A percentile compares a stretch with the other conserved stretches of the same genome.
These are phyloP conservation scores for Trypanosoma cruzi DNA, from an alignment of 208 protist species.

Conservation along the genomic window DNA sequence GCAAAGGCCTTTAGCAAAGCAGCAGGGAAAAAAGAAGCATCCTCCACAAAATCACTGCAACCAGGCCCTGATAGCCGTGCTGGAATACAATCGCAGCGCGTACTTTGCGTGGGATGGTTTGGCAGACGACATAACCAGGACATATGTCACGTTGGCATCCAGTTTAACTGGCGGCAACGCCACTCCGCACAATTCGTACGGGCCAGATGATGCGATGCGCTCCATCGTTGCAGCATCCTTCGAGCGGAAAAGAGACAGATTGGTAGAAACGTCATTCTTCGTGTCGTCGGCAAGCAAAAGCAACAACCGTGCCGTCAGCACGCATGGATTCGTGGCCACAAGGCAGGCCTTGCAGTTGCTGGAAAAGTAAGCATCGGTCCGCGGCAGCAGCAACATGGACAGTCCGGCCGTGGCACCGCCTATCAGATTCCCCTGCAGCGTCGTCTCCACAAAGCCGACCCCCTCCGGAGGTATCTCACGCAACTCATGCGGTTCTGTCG, in stretches of 20 bases:
- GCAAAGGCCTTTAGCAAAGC: neutral
- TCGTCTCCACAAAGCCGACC: conserved; percentile 40
- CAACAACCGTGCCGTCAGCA: conserved; percentile 55
- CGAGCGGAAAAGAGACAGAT: conserved; percentile 61
- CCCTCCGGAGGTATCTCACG: conserved; percentile 33
- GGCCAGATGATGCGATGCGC: conserved; percentile 50
- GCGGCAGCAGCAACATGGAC: conserved; percentile 29
- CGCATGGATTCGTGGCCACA: conserved; percentile 27
- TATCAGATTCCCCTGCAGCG: conserved; percentile 42
- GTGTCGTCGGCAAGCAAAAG: conserved; percentile 41
- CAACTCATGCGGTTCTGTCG: conserved; percentile 62
- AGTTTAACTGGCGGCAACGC: conserved; percentile 48
- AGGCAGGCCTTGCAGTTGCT: conserved; percentile 60
- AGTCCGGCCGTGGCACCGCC: conserved; percentile 23
- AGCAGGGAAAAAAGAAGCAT: conserved; percentile 21
- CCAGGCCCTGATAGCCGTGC: conserved; percentile 33
- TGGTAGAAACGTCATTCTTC: conserved; percentile 30
- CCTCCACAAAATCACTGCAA: conserved; percentile 24
- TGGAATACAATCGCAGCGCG: conserved; percentile 66
- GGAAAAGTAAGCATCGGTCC: conserved; percentile 47
- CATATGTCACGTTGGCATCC: conserved; percentile 46
- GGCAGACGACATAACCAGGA: conserved; percentile 62
- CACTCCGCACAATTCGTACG: conserved; percentile 43
- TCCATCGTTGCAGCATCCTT: conserved; percentile 53
- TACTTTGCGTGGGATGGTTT: conserved; percentile 53